A percentile compares a stretch with the other conserved stretches of the same genome.
phyloP scores from a whole-genome alignment of 1,139 yeast species.

The Candida frijolesensis region DNA sequence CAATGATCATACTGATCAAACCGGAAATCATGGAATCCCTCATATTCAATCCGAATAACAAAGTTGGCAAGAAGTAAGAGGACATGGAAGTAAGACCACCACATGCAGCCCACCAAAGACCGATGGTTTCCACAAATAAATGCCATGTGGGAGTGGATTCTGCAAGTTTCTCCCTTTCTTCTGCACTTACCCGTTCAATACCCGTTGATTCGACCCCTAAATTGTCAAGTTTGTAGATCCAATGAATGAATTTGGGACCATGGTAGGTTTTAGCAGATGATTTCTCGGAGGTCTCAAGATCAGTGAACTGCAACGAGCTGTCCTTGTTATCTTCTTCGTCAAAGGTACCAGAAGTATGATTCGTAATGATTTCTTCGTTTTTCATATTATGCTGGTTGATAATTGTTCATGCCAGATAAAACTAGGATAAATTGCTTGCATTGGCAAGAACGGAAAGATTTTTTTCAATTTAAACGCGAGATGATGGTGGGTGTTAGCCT shows the following conservation, averaged over 20 bases:
- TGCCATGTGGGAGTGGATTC: slow-evolving; percentile 19
- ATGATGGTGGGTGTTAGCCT: too few relatives aligned
- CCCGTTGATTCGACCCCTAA: slow-evolving; percentile 36
- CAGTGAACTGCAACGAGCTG: background rate
- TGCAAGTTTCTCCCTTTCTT: slow-evolving; percentile 23
- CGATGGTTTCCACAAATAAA: slow-evolving; percentile 62
- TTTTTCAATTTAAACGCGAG: too few relatives aligned
- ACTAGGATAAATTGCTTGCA: too few relatives aligned
- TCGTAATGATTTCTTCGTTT: background rate
- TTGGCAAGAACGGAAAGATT: too few relatives aligned
- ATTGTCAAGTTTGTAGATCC: slow-evolving; percentile 24
- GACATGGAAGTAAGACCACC: slow-evolving; percentile 46
- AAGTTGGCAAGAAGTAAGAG: slow-evolving; percentile 37
- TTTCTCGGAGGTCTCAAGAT: background rate
- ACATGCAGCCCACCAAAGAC: slow-evolving; percentile 48
- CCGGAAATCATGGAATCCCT: slow-evolving; percentile 35
- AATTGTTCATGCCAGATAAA: too few relatives aligned
- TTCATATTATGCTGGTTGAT: too few relatives aligned
- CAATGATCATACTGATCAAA: slow-evolving; percentile 31
- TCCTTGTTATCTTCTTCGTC: background rate
- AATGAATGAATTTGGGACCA: slow-evolving; percentile 14
- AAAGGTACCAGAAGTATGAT: background rate
- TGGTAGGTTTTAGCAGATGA: background rate
- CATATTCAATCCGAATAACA: slow-evolving; percentile 31
- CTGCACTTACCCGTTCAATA: slow-evolving; percentile 30